Evolutionary conservation across 1,284 basidiomycete genomes (phyloP), one percentile per base, ranked within the genome.

Genomic region (Rhodotorula sp.): DNA sequence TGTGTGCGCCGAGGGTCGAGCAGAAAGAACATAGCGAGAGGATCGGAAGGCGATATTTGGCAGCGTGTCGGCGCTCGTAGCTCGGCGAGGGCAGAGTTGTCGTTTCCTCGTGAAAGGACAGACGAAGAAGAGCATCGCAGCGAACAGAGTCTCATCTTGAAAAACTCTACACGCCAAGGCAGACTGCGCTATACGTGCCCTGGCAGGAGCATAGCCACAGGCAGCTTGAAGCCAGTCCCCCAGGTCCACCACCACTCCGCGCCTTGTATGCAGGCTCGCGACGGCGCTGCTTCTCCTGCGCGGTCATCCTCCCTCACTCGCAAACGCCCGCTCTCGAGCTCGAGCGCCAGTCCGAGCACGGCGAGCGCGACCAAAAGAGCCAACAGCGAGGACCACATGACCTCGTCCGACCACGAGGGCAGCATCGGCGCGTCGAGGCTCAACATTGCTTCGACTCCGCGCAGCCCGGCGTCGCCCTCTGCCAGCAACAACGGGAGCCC

Each of bases 361-460:
- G 26, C 26, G 3, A 26, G 67, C n/a, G 58, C 67, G 3, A 58
- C 61, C 16, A 73, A 74, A 54, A 58, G 72, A 12, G 65, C 67
- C 29, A 71, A 71, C 64, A 69, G 66, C n/a, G 74, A 72, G 46
- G 74, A 75, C 68, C 62, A 51, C 23, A 73, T 66, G 67, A 62
- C 60, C 20, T 31, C 47, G 39, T 68, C 70, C 18, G 74, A 73
- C 65, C 59, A 62, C 46, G 74, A 76, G 43, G 73, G 73, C 31
- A 69, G 67, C 64, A 58, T 76, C 62, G 74, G 74, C 69, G 69
- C 74, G 1, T 71, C 67, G 18, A n/a, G 72, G 12, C 57, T 76
- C 51, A 62, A 76, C 65, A 67, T 74, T 29, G 57, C 43, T 16
- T 71, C 70, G 49, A 74, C 65, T 29, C 60, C 69, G 39, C 43